Percentiles rank a stretch among this genome's conserved stretches.
Evolutionary conservation across 768 basidiomycete species (phyloP).

Genomic region (Boletus sp.): DNA sequence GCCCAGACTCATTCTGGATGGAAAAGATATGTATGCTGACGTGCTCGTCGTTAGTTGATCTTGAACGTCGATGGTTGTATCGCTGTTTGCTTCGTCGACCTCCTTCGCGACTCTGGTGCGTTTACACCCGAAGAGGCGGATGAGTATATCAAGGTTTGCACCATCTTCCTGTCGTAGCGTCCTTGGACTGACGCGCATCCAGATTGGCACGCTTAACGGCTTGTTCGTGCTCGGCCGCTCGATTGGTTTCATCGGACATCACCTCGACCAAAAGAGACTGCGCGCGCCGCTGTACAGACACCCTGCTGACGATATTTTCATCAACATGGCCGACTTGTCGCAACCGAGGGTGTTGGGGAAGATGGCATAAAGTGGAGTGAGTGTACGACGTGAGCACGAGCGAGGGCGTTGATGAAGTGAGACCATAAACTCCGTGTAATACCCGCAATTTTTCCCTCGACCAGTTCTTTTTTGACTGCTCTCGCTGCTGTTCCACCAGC

Average conservation of each 20-base stretch:
- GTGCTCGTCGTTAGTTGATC: conserved; percentile 55
- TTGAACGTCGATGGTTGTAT: conserved; percentile 96
- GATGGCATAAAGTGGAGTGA: conserved; percentile 14
- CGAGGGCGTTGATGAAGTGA: not conserved
- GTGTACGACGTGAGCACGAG: not conserved
- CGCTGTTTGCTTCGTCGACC: conserved; percentile 94
- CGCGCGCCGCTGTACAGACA: conserved; percentile 91
- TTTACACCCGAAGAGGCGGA: conserved; percentile 95
- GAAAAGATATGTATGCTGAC: conserved; percentile 2
- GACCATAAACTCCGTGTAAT: conserved; percentile 19
- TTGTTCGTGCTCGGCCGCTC: conserved; percentile 96
- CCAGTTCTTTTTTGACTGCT: not conserved
- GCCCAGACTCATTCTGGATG: not conserved
- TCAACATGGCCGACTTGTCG: conserved; percentile 84
- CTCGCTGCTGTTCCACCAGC: not conserved
- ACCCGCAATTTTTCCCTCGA: conserved; percentile 7
- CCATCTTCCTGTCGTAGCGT: not conserved
- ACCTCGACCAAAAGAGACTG: conserved; percentile 94
- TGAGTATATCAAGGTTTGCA: conserved; percentile 82
- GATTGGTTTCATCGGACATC: conserved; percentile 97
- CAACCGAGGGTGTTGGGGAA: conserved; percentile 75
- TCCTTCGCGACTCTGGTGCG: conserved; percentile 87
- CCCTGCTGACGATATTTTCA: conserved; percentile 94
- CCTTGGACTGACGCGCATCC: not conserved
- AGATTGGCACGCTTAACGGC: conserved; percentile 91